Evolutionary conservation across 768 basidiomycete genomes (phyloP).

Genomic region (Leccinum olivaceopallidum): DNA sequence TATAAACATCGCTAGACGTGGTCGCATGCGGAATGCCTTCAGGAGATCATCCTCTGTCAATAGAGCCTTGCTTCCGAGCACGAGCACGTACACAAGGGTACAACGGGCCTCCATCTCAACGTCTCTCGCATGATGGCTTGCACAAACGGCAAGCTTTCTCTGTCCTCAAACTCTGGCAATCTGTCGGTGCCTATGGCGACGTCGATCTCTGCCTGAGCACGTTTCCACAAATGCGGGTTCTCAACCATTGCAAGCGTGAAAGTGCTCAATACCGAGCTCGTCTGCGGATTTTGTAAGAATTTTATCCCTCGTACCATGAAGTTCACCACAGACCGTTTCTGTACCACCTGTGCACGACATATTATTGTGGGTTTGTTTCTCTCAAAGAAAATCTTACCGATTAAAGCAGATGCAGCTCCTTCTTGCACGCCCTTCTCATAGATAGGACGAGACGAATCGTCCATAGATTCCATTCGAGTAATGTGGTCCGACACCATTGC

Average conservation of each 20-base stretch:
- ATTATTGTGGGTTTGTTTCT: not conserved
- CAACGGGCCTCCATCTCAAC: not conserved
- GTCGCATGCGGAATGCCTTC: conserved; percentile 20
- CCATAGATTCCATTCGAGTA: not conserved
- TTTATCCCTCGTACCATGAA: too few species aligned
- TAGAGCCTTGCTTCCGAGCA: not conserved
- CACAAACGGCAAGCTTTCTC: not conserved
- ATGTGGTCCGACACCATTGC: not conserved
- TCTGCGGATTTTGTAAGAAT: not conserved
- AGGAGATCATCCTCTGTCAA: not conserved
- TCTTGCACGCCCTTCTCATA: not conserved
- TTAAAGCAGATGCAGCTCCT: not conserved
- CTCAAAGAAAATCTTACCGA: not conserved
- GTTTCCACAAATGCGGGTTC: not conserved
- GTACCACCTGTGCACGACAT: not conserved
- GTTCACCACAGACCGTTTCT: not conserved
- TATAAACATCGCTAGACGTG: conserved; percentile 40
- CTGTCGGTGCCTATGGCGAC: not conserved
- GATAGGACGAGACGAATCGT: not conserved
- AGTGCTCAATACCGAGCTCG: not conserved
- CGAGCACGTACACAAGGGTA: not conserved
- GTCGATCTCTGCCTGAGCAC: not conserved
- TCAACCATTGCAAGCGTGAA: not conserved
- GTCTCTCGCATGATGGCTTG: not conserved
- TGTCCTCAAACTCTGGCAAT: not conserved